Base-by-base conservation (phyloP, 495 filamentous ascomycete species). In the Haplographium delicatum region DNA sequence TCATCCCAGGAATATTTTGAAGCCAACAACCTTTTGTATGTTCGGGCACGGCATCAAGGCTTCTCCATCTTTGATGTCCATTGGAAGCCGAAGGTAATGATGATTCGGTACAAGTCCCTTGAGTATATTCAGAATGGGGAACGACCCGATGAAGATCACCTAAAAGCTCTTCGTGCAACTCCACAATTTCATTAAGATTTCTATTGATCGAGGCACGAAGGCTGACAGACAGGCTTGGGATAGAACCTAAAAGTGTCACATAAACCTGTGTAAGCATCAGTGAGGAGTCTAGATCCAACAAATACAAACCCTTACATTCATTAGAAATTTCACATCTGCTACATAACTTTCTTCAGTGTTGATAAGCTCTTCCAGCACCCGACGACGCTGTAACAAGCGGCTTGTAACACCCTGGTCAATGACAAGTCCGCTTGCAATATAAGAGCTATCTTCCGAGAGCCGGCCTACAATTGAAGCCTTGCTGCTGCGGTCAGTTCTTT, bases 301-400 rank as follows among this genome's bases (percentile, higher is more conserved):
- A 5, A 27, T 44, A 47, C 31, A 22, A 57, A 30, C 43, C 18
- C 76, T 59, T 70, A 95, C 93, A 62, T 91, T 88, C 58, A 85
- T 80, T 49, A 98, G 71, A 43, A 91, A 85, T 58, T 87, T 88
- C 44, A 97, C 65, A 53, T 95, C 91, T 15, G 79, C 80, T 47
- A 96, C 79, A 67, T 97, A 97, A 56, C 86, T 83, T 60, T 91
- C 85, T 65, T 97, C 93, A 0, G 89, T 91, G 35, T 65, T 75
- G 44, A 96, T 75, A 16, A 98, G 68, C 64, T 98, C 93, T 56
- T 88, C 86, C 33, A 97, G 62, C 16, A 91, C 81, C 48, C 80
- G 79, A 8, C 87, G 82, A 44, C 93, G 77, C 57, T 89, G 84
- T 33, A 84, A 59, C 10, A 89, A 75, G 19, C 93, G 75, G 44